These are phyloP conservation scores for Moniliophthora roreri DNA, from an alignment of 1,284 basidiomycete genomes.

Conservation along the genomic window DNA sequence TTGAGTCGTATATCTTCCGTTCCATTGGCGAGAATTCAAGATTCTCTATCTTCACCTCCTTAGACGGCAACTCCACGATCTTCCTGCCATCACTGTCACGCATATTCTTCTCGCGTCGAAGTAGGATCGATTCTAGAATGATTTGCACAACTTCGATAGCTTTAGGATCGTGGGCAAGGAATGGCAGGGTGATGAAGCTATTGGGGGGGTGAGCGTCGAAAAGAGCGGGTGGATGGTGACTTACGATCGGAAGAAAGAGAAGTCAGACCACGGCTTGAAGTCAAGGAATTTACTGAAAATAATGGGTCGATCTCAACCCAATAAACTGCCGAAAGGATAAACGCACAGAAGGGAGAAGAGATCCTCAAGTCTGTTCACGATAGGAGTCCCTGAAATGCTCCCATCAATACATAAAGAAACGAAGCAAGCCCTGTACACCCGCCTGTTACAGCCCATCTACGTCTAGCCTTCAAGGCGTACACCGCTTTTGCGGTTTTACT, in stretches of 20 bases:
- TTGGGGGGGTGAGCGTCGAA: background rate
- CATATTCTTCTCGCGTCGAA: slow-evolving; percentile 96
- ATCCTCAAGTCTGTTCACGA: slow-evolving; percentile 94
- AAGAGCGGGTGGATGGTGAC: slow-evolving; percentile 24
- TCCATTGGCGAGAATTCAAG: slow-evolving; percentile 79
- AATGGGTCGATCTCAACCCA: slow-evolving; percentile 5
- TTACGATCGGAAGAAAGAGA: slow-evolving; percentile 83
- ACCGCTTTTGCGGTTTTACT: slow-evolving; percentile 92
- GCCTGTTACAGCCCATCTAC: slow-evolving; percentile 92
- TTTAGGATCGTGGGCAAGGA: slow-evolving; percentile 84
- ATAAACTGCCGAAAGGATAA: slow-evolving; percentile 6
- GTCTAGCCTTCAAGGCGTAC: slow-evolving; percentile 77
- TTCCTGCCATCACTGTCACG: slow-evolving; percentile 83
- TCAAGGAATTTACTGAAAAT: slow-evolving; percentile 81
- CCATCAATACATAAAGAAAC: background rate
- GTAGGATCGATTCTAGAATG: slow-evolving; percentile 84
- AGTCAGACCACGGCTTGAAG: slow-evolving; percentile 91
- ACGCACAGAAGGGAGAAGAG: slow-evolving; percentile 83
- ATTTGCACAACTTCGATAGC: slow-evolving; percentile 93
- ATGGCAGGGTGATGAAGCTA: slow-evolving; percentile 88
- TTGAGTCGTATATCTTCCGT: slow-evolving; percentile 79
- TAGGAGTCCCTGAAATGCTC: slow-evolving; percentile 75
- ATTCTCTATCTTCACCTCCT: slow-evolving; percentile 72
- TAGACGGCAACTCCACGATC: slow-evolving; percentile 88
- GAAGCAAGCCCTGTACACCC: slow-evolving; percentile 3